A percentile compares a stretch with the other conserved stretches of the same genome.
phyloP scores from a whole-genome alignment of 768 basidiomycete species.

The Macrolepiota fuliginosa region DNA sequence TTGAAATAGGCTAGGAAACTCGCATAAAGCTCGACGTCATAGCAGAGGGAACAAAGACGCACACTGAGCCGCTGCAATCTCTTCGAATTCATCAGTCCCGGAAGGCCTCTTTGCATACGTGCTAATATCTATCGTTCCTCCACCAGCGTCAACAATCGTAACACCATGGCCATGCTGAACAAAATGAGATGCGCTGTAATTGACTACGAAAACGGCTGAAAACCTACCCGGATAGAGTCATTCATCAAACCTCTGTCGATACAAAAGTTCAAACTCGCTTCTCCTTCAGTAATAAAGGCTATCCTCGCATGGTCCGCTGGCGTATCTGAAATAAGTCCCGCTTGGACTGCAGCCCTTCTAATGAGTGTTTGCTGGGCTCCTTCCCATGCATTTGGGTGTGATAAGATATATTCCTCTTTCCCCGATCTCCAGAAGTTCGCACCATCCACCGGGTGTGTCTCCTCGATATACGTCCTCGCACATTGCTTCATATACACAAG shows the following conservation, averaged over 20 bases:
- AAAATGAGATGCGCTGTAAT: background rate
- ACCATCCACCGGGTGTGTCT: slow-evolving; percentile 33
- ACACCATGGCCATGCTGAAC: slow-evolving; percentile 42
- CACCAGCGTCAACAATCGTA: slow-evolving; percentile 56
- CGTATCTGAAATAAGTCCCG: slow-evolving; percentile 37
- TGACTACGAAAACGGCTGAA: background rate
- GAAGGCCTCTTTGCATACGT: slow-evolving; percentile 37
- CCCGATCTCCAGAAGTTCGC: slow-evolving; percentile 20
- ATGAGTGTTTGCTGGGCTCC: slow-evolving; percentile 48
- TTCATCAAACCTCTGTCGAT: slow-evolving; percentile 13
- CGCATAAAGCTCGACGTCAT: background rate
- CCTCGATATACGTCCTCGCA: slow-evolving; percentile 33
- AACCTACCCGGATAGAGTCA: slow-evolving; percentile 11
- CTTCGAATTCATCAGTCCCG: slow-evolving; percentile 27
- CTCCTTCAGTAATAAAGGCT: slow-evolving; percentile 52
- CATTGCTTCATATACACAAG: slow-evolving; percentile 37
- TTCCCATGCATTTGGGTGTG: slow-evolving; percentile 57
- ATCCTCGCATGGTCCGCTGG: slow-evolving; percentile 34
- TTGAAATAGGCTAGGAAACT: slow-evolving; percentile 33
- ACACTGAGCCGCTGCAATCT: slow-evolving; percentile 42
- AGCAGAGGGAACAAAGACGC: background rate
- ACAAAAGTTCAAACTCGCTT: slow-evolving; percentile 54
- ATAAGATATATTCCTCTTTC: slow-evolving; percentile 37
- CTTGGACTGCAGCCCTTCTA: slow-evolving; percentile 42
- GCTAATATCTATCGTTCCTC: slow-evolving; percentile 59